Percentiles rank a stretch among this genome's conserved stretches.
Conservation (phyloP, 345 rosid species). For the Xanthoceras sorbifolium region DNA sequence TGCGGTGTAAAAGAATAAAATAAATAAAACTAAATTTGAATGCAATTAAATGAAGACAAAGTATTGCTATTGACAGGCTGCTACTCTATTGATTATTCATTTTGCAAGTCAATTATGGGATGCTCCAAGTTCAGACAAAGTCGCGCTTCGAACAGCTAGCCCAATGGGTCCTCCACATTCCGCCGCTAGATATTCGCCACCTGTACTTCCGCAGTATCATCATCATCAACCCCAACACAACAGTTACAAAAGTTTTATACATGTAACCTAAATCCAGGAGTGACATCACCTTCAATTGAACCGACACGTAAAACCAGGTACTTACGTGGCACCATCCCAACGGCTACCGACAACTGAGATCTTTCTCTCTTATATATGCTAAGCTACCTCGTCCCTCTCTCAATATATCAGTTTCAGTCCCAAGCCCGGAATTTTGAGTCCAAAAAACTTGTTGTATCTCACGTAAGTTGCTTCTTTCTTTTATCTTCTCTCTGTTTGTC, state of each 20-base stretch:
- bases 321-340: slow-evolving; percentile 46
- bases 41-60: too few relatives aligned
- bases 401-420: too few relatives aligned
- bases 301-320: slow-evolving; percentile 1
- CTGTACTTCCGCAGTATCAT: neutral
- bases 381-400: neutral
- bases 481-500: neutral
- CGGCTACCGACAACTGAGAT: slow-evolving; percentile 60
- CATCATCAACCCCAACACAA: neutral
- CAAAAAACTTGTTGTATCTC: too few relatives aligned
- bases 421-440: too few relatives aligned
- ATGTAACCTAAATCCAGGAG: neutral
- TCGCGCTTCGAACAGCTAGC: neutral
- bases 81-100: too few relatives aligned
- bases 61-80: too few relatives aligned
- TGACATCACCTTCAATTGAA: neutral
- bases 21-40: too few relatives aligned
- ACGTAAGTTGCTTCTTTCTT: slow-evolving; percentile 10
- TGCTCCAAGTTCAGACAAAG: too few relatives aligned
- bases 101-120: too few relatives aligned
- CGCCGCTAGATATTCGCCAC: neutral
- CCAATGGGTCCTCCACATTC: neutral
- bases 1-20: too few relatives aligned
- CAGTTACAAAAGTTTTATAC: too few relatives aligned
- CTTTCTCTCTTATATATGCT: slow-evolving; percentile 27